Base-by-base conservation (phyloP, 441 rosid species). In the Populus hybrid region DNA sequence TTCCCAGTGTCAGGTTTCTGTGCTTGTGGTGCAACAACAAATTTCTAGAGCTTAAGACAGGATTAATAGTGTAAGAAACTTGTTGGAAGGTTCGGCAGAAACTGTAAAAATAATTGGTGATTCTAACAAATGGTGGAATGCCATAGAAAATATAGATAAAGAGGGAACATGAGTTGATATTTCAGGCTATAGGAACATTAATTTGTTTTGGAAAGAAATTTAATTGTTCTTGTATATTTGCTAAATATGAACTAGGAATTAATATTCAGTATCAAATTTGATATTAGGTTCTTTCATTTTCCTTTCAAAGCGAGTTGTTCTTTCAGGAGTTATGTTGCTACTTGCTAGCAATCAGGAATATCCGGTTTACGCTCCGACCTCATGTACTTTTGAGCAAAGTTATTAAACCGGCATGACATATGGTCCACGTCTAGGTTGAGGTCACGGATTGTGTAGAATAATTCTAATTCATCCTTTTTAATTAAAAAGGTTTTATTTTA, bases 11-110 rank as follows among this genome's bases (percentile, higher is more conserved):
- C 21, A 7, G 23, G 71, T 69, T 8, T 69, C 71, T 35, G 71
- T 69, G 24, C 71, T 69, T 16, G 71, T 69, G 40, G 50, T 69
- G 71, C 71, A 69, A n/a, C 71, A 69, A 34, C 40, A 69, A 16
- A n/a, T 36, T n/a, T 69, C n/a, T n/a, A 21, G 46, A 69, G 9
- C 3, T 35, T n/a, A 69, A 34, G 71, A 35, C n/a, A 5, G 36
- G 24, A 34, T 18, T 16, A 8, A 21, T 69, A 34, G 26, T 28
- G 32, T 4, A 4, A 65, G 4, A 53, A 53, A 53, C 61, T 7
- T 65, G 32, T 24, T 65, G 68, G 26, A 65, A 65, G 34, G 16
- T 65, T 23, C 68, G 10, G 32, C 68, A 24, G 32, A 65, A 65
- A 28, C 26, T 65, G 32, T 65, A 65, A 10, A 19, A 10, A 1